Base-by-base conservation (phyloP, 129 eudicot species). In the Pulicaria dysenterica region DNA sequence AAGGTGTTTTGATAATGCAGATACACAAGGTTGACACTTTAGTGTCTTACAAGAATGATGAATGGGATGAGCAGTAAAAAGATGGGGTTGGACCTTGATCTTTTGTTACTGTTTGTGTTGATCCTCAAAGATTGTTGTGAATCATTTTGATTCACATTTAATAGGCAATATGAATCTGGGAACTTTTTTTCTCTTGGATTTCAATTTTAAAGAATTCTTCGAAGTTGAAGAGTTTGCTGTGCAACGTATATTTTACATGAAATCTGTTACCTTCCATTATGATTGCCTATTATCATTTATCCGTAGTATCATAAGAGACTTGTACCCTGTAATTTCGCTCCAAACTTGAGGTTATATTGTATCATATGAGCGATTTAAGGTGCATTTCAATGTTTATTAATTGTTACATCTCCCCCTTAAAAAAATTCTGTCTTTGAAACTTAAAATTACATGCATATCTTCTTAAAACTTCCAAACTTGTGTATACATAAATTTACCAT, bases 1-100 rank as follows among this genome's bases (percentile, higher is more conserved):
- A n/a, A n/a, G n/a, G n/a, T n/a, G n/a, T 43, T 41, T 74, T 13
- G 42, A 49, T 53, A 16, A 39, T 82, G 96, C 91, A 93, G 97
- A 94, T 94, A 72, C 99, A 94, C 91, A 94, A 94, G 87, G 97
- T 94, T 67, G 97, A 94, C 82, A 94, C 99, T 8, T 40, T 90
- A 74, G 99, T 94, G 15, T 94, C 99, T 1, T 94, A 94, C 93
- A 94, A 86, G 81, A 90, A 87, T 65, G 99, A 88, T 72, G 97
- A 94, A 61, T 88, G 95, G 91, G 97, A 94, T 82, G 97, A 90
- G 73, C 59, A 82, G 81, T 93, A 80, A 81, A 24, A 67, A 51
- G 44, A 63, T 58, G 14, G 9, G 5, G 12, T 53, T 17, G n/a
- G 31, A 55, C 15, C 7, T 16, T 12, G 1, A 7, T 15, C 19